Evolutionary conservation across 768 basidiomycete species (phyloP).

Genomic region (Russula ochroleuca): DNA sequence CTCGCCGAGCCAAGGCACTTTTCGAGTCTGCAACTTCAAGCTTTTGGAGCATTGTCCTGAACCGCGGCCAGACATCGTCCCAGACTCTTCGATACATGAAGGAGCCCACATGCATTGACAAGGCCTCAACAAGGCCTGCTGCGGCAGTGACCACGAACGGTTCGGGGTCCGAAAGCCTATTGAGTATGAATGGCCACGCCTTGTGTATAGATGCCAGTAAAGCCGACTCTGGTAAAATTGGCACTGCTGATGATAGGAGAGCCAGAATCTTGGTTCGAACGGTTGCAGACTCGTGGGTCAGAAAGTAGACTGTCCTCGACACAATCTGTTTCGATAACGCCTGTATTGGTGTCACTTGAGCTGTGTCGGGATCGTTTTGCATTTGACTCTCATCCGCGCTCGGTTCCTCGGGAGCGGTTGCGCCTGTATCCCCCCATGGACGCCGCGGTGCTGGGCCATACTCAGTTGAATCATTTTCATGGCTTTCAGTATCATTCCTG

Average conservation of each 20-base stretch:
- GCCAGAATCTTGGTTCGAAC: constrained; percentile 81
- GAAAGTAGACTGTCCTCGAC: constrained; percentile 79
- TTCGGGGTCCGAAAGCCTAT: constrained; percentile 69
- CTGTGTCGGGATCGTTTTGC: constrained; percentile 40
- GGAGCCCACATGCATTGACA: constrained; percentile 66
- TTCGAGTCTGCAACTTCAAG: constrained; percentile 60
- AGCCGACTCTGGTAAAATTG: constrained; percentile 65
- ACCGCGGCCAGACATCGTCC: constrained; percentile 92
- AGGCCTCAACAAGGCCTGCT: constrained; percentile 63
- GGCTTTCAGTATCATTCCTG: constrained; percentile 36
- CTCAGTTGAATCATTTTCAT: constrained; percentile 43
- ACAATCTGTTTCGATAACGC: constrained; percentile 79
- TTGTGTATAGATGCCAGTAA: constrained; percentile 82
- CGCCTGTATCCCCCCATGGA: constrained; percentile 48
- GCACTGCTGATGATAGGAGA: constrained; percentile 68
- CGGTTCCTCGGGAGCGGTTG: constrained; percentile 29
- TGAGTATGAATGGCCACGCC: constrained; percentile 93
- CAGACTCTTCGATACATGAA: constrained; percentile 85
- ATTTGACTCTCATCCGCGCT: constrained; percentile 28
- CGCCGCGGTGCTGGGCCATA: constrained; percentile 57
- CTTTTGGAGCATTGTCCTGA: constrained; percentile 53
- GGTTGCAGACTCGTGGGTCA: constrained; percentile 83
- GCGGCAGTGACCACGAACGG: constrained; percentile 78
- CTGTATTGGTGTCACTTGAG: constrained; percentile 66
- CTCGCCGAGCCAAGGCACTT: constrained; percentile 62